A percentile compares a stretch with the other conserved stretches of the same genome.
These are phyloP conservation scores for Trichoderma sp. DNA, from an alignment of 2,329 filamentous ascomycete genomes.

Conservation along the genomic window DNA sequence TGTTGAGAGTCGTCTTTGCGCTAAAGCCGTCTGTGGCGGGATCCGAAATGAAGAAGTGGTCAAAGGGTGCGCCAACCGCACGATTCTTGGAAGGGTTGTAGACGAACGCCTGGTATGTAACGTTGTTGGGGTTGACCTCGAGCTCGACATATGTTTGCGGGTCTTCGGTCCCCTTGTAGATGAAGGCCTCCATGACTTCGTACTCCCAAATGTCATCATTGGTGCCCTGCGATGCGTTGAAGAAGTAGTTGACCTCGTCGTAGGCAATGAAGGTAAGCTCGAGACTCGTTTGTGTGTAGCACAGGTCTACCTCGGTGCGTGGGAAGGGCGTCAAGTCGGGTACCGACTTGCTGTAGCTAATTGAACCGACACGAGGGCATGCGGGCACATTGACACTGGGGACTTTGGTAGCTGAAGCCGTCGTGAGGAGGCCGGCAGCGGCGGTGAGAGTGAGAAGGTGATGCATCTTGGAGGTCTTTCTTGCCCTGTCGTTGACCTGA, in stretches of 20 bases:
- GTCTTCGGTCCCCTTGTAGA: slow-evolving; percentile 44
- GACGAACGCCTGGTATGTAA: slow-evolving; percentile 50
- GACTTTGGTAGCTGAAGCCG: slow-evolving; percentile 16
- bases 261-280: slow-evolving; percentile 43
- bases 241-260: slow-evolving; percentile 47
- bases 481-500: neutral
- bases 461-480: neutral
- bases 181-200: slow-evolving; percentile 51
- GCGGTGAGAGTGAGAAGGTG: slow-evolving; percentile 3
- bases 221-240: slow-evolving; percentile 39
- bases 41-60: slow-evolving; percentile 41
- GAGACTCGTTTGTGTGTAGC: slow-evolving; percentile 42
- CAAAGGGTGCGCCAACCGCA: slow-evolving; percentile 40
- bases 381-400: slow-evolving; percentile 38
- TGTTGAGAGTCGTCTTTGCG: slow-evolving; percentile 40
- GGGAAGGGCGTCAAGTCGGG: slow-evolving; percentile 42
- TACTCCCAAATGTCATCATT: slow-evolving; percentile 49
- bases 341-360: slow-evolving; percentile 41
- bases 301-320: slow-evolving; percentile 44
- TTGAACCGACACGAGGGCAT: slow-evolving; percentile 37
- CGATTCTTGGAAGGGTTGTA: slow-evolving; percentile 49
- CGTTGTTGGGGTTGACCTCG: slow-evolving; percentile 49
- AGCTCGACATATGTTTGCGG: slow-evolving; percentile 50
- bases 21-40: slow-evolving; percentile 41
- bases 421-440: slow-evolving; percentile 9